A percentile compares a stretch with the other conserved stretches of the same genome.
phyloP scores from a whole-genome alignment of 225 moss, liverwort and hornwort species.

The Straminergon stramineum region DNA sequence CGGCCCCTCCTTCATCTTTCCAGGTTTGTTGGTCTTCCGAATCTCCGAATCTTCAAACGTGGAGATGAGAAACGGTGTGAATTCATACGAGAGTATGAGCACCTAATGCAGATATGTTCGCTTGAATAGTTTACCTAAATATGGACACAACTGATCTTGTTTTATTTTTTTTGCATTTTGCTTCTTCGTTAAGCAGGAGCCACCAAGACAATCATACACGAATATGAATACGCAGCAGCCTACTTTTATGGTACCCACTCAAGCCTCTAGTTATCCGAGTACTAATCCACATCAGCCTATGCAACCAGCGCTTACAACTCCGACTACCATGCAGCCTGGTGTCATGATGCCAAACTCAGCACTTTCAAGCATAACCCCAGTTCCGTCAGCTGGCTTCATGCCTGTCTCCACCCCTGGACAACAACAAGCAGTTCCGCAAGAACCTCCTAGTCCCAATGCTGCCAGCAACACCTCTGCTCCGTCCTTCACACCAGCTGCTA shows the following conservation, averaged over 20 bases:
- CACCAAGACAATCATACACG: constrained; percentile 3
- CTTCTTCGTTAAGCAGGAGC: constrained; percentile 10
- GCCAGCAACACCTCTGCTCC: constrained; percentile 17
- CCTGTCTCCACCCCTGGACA: constrained; percentile 23
- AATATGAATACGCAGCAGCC: constrained; percentile 4
- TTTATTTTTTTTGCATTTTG: neutral
- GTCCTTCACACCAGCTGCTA: constrained; percentile 38
- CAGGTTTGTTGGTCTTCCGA: constrained; percentile 14
- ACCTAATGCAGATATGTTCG: neutral
- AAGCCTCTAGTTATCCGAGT: constrained; percentile 4
- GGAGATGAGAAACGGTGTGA: neutral
- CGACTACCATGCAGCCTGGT: constrained; percentile 20
- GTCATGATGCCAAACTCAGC: constrained; percentile 36
- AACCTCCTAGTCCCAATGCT: constrained; percentile 49
- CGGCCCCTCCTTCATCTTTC: constrained; percentile 39
- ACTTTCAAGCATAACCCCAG: constrained; percentile 25
- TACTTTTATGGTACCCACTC: constrained; percentile 24
- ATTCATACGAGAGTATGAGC: neutral
- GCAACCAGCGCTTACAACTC: constrained; percentile 5
- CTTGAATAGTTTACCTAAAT: neutral
- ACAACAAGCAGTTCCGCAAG: constrained; percentile 32
- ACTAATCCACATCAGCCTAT: constrained; percentile 14
- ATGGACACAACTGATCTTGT: neutral
- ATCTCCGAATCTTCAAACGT: neutral
- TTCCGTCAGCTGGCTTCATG: constrained; percentile 30